Evolutionary conservation across 2,329 filamentous ascomycete genomes (phyloP).

Genomic region (Colletotrichum tamarilloi): DNA sequence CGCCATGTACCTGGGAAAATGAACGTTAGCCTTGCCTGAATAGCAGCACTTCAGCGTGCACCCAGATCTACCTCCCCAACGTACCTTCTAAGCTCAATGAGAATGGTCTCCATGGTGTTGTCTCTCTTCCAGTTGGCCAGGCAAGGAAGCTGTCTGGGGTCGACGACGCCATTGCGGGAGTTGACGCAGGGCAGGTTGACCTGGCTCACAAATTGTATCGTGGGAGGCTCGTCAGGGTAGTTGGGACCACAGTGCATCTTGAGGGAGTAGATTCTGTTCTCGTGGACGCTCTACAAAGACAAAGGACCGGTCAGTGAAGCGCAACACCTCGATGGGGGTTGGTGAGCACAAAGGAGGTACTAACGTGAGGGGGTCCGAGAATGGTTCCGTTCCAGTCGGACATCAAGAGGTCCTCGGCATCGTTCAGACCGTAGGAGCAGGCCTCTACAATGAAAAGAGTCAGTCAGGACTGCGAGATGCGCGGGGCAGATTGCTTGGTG

Average conservation of each 20-base stretch:
- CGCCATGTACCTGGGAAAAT: conserved; percentile 83
- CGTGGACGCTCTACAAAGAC: conserved; percentile 81
- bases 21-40: conserved; percentile 27
- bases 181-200: conserved; percentile 98
- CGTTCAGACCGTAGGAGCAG: conserved; percentile 95
- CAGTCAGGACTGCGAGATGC: conserved; percentile 24
- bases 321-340: not conserved
- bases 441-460: conserved; percentile 71
- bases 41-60: not conserved
- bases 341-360: conserved; percentile 45
- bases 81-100: conserved; percentile 86
- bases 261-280: conserved; percentile 98
- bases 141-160: conserved; percentile 85
- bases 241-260: conserved; percentile 93
- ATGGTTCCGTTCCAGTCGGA: conserved; percentile 99
- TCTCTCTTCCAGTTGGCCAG: conserved; percentile 91
- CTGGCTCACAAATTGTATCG: conserved; percentile 91
- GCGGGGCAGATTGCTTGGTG: not conserved
- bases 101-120: conserved; percentile 93
- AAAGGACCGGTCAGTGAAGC: conserved; percentile 17
- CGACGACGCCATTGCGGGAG: conserved; percentile 82
- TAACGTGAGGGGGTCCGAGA: conserved; percentile 92
- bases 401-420: conserved; percentile 95
- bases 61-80: conserved; percentile 37
- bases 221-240: conserved; percentile 90